Percentiles rank a stretch among this genome's conserved stretches.
Evolutionary conservation across 352 stramenopile genomes (phyloP).

Genomic region (Phytophthora cajani): DNA sequence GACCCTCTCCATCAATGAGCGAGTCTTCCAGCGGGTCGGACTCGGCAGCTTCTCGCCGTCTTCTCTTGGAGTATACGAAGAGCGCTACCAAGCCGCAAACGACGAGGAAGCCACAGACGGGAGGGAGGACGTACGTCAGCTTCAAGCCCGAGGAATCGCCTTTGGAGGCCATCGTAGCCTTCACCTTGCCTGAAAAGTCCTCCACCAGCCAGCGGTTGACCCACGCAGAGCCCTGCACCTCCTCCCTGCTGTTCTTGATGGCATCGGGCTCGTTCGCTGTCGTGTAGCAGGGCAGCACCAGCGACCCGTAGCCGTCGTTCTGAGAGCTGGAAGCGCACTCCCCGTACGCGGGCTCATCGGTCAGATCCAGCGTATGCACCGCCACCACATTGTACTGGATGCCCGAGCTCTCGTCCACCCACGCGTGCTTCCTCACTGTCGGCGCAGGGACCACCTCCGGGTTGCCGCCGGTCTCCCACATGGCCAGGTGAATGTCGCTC

Average conservation of each 20-base stretch:
- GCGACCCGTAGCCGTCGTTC: slow-evolving; percentile 27
- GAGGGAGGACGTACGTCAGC: background rate
- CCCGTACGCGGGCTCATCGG: slow-evolving; percentile 21
- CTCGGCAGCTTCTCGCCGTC: background rate
- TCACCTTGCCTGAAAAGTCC: slow-evolving; percentile 9
- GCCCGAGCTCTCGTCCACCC: background rate
- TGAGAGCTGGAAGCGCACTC: slow-evolving; percentile 5
- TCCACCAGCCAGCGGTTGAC: slow-evolving; percentile 25
- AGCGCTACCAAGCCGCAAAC: background rate
- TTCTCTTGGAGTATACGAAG: background rate
- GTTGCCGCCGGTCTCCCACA: slow-evolving; percentile 33
- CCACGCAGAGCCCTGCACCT: slow-evolving; percentile 18
- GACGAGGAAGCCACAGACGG: background rate
- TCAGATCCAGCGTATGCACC: slow-evolving; percentile 18
- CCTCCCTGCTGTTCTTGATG: background rate
- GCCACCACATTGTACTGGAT: slow-evolving; percentile 27
- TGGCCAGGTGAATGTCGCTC: slow-evolving; percentile 18
- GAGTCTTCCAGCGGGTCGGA: background rate
- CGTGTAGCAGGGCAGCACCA: slow-evolving; percentile 30
- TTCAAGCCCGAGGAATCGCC: background rate
- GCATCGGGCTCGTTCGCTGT: background rate
- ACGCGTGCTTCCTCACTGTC: slow-evolving; percentile 11
- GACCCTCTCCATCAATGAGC: background rate
- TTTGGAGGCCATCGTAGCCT: background rate
- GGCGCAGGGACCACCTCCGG: slow-evolving; percentile 3